phyloP scores from a whole-genome alignment of 1,284 basidiomycete genomes.

The Fomitopsis betulina region DNA sequence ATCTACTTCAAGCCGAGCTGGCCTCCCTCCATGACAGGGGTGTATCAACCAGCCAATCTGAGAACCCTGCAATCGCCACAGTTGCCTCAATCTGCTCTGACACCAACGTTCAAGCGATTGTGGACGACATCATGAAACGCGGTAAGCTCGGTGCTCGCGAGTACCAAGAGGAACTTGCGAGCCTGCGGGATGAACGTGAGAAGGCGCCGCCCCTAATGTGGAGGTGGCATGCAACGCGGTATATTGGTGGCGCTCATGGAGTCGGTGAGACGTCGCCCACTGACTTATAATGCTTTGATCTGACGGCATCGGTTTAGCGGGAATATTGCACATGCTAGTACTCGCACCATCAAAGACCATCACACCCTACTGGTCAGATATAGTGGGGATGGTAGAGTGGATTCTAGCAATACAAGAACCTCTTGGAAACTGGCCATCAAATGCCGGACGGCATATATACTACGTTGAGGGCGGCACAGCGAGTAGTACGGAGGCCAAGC shows the following conservation, averaged over 20 bases:
- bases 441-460: conserved; percentile 29
- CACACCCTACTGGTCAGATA: conserved; percentile 32
- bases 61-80: conserved; percentile 12
- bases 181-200: conserved; percentile 8
- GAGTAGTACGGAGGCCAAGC: conserved; percentile 5
- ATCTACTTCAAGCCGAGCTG: conserved; percentile 33
- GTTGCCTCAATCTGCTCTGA: conserved; percentile 17
- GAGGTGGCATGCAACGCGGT: conserved; percentile 50
- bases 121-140: conserved; percentile 41
- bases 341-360: conserved; percentile 36
- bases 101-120: conserved; percentile 24
- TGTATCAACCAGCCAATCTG: not conserved
- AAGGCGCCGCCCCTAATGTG: conserved; percentile 45
- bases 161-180: conserved; percentile 25
- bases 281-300: not conserved
- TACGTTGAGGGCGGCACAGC: conserved; percentile 14
- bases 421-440: conserved; percentile 48
- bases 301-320: conserved; percentile 27
- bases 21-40: conserved; percentile 1
- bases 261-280: conserved; percentile 31
- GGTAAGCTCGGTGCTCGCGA: conserved; percentile 37
- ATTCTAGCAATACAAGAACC: conserved; percentile 39
- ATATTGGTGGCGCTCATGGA: conserved; percentile 53
- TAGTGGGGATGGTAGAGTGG: conserved; percentile 43
- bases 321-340: conserved; percentile 47